Evolutionary conservation across 495 filamentous ascomycete species (phyloP), one percentile per base, ranked within the genome.

Genomic region (Usnea hakonensis): DNA sequence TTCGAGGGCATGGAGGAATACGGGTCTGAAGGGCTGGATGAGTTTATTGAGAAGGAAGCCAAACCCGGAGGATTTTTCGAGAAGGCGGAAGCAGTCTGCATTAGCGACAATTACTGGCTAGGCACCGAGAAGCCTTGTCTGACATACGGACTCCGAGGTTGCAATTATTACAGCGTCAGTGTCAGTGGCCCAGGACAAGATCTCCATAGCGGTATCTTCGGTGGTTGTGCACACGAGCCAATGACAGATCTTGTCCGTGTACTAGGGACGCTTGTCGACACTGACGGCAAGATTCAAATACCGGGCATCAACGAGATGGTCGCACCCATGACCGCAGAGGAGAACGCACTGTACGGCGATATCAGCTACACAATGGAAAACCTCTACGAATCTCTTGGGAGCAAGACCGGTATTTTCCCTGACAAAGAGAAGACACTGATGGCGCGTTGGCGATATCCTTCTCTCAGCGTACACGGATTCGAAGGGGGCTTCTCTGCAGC

Each of bases 1-100:
- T 99, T 99, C 70, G 95, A 99, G 77, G 95, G 95, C 46, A 99
- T 99, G 95, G 94, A 99, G 77, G 95, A 99, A 77, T 95, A 96
- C 73, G 95, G 95, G 44, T 96, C 90, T 1, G 95, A 97, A 69
- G 95, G 95, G 43, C 82, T 99, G 44, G 93, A 99, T 64, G 93
- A 96, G 48, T 88, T 97, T 64, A 96, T 99, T 74, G 79, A 87
- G 64, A 85, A 81, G 21, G 95, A 99, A 76, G 87, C 84, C 66
- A 90, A 92, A 77, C 85, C 86, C 59, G 66, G 66, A 21, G 68
- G 68, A 3, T 97, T 83, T 80, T 99, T 99, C 77, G 89, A 88
- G 66, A 93, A 96, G 66, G 85, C 90, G 7, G 95, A 99, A 64
- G 95, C 92, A 7, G 92, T 96, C 23, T 97, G 95, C 79, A 99